Conservation (phyloP, 352 stramenopile genomes). For the Blastocystis hominis region DNA sequence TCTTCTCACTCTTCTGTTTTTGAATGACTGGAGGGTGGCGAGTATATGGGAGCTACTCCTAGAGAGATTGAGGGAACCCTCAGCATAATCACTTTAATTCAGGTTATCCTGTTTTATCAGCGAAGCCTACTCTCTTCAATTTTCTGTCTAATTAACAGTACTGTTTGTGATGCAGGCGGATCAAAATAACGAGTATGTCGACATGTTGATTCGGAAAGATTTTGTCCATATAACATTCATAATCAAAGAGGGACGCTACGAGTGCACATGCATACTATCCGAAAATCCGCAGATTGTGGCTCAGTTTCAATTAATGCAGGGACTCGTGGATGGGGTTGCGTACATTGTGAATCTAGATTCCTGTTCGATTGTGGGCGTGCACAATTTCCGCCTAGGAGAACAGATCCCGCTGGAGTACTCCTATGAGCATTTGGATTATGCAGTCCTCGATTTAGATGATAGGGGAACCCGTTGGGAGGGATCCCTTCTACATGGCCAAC, state of each 20-base stretch:
- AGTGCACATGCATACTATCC: not conserved
- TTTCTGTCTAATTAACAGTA: too few species aligned
- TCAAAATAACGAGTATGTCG: too few species aligned
- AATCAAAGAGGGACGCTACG: not conserved
- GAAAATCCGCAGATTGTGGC: not conserved
- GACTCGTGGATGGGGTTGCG: not conserved
- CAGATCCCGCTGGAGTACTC: not conserved
- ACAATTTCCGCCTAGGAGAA: not conserved
- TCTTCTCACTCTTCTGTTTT: not conserved
- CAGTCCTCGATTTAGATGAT: not conserved
- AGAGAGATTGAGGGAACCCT: too few species aligned
- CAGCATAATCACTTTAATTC: too few species aligned
- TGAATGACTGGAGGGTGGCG: not conserved
- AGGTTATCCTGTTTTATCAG: too few species aligned
- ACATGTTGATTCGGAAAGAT: too few species aligned
- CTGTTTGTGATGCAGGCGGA: too few species aligned
- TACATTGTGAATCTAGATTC: not conserved
- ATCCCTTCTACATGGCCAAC: not conserved
- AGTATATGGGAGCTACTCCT: too few species aligned
- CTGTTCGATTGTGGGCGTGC: not conserved
- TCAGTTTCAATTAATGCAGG: conserved; percentile 9
- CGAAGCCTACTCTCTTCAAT: too few species aligned
- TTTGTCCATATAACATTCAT: too few species aligned
- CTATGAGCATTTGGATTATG: not conserved
- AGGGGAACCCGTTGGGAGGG: not conserved